Evolutionary conservation across 805 yeast species (phyloP), one percentile per base, ranked within the genome.

Genomic region (Candida endomychidarum): DNA sequence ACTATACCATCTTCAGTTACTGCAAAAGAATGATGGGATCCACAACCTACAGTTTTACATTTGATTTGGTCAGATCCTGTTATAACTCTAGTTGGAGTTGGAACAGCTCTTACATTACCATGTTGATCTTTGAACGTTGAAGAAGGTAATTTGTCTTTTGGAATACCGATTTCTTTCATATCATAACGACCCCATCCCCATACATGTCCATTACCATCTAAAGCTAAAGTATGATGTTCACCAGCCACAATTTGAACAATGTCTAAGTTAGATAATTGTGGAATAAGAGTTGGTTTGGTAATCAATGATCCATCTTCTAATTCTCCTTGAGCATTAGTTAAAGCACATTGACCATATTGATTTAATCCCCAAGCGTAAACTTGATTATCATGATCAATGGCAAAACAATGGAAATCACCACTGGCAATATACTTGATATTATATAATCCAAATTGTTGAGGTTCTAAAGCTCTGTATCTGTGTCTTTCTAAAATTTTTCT

Each of bases 361-460:
- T 93, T 93, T 54, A 93, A 74, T 6, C 99, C 99, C 99, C 99
- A 93, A 8, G 93, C 75, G 47, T 75, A 75, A 1, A 93, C 88
- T 24, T 74, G 74, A 29, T 84, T 87, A 25, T 79, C 77, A 10
- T 72, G 67, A 45, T 85, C 84, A 46, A 93, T 76, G 4, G 99
- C 99, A 70, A 93, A 93, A 50, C 96, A 85, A 58, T 90, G 98
- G 63, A 83, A 93, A 56, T 91, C 98, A 36, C 99, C 99, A 45
- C 91, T 80, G 3, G 96, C 91, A 51, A 93, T 80, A 54, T 75
- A 81, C 51, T 78, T 83, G 49, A 91, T 77, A 50, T 86, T 80
- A 52, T 79, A 83, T 45, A 93, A 72, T 0, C 96, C 95, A 56
- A 90, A 81, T 45, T 84, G 83, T 52, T 89, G 80, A 34, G 95